Conservation (phyloP, 2,329 filamentous ascomycete genomes). For the Pyrenochaeta sp. region DNA sequence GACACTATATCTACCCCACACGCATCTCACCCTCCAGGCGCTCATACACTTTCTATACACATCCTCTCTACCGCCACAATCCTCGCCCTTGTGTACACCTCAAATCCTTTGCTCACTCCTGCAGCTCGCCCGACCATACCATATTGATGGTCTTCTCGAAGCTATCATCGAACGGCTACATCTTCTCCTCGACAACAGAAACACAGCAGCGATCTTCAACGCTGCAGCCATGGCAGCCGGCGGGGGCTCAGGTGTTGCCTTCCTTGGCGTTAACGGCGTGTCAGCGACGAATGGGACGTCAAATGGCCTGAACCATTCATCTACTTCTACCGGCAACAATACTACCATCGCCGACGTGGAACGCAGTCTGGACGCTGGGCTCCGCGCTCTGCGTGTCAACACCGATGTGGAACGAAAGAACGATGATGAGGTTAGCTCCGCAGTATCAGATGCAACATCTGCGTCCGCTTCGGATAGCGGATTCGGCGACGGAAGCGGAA, state of each 20-base stretch:
- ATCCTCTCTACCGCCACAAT: constrained; percentile 79
- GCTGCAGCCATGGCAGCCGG: constrained; percentile 97
- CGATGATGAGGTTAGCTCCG: constrained; percentile 49
- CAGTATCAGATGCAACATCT: constrained; percentile 39
- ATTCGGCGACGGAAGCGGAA: constrained; percentile 46
- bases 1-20: constrained; percentile 92
- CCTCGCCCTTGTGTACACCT: constrained; percentile 84
- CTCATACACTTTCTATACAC: constrained; percentile 95
- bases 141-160: constrained; percentile 90
- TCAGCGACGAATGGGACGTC: constrained; percentile 36
- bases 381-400: constrained; percentile 58
- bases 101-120: constrained; percentile 95
- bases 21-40: constrained; percentile 85
- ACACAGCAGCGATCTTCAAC: constrained; percentile 97
- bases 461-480: constrained; percentile 45
- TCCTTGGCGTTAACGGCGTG: constrained; percentile 49
- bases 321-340: constrained; percentile 9
- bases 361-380: constrained; percentile 43
- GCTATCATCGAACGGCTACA: constrained; percentile 92
- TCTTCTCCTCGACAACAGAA: constrained; percentile 86
- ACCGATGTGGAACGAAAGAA: constrained; percentile 53
- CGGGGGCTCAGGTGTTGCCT: constrained; percentile 83
- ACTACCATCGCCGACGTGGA: constrained; percentile 21
- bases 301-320: constrained; percentile 26
- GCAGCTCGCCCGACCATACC: constrained; percentile 91